A percentile compares a stretch with the other conserved stretches of the same genome.
phyloP scores from a whole-genome alignment of 345 rosid species.

The Trapa bicornis region DNA sequence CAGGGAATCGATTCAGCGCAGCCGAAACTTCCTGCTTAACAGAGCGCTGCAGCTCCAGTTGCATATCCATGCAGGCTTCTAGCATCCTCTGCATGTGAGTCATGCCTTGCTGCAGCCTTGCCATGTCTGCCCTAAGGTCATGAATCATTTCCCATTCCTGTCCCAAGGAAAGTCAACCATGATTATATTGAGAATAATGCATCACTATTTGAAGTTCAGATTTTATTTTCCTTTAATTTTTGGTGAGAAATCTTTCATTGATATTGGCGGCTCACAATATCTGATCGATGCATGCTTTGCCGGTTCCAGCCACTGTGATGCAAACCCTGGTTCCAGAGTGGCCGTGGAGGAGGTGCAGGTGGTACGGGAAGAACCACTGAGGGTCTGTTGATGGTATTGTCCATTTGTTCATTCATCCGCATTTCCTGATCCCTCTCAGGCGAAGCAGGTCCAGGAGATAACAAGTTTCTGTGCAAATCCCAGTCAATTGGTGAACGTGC shows the following conservation, averaged over 20 bases:
- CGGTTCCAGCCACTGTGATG: conserved; percentile 84
- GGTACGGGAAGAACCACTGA: conserved; percentile 61
- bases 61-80: conserved; percentile 99
- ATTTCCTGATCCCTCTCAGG: conserved; percentile 54
- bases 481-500: conserved; percentile 78
- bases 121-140: conserved; percentile 87
- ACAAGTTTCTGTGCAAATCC: conserved; percentile 80
- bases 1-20: conserved; percentile 67
- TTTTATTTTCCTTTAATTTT: background rate
- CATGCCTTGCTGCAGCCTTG: conserved; percentile 95
- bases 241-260: background rate
- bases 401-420: conserved; percentile 51
- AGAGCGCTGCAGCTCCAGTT: conserved; percentile 91
- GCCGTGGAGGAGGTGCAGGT: conserved; percentile 87
- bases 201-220: too few species aligned
- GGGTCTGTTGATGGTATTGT: conserved; percentile 43
- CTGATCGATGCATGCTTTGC: conserved; percentile 80
- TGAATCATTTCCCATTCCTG: conserved; percentile 97
- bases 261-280: conserved; percentile 49
- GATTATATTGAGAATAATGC: too few species aligned
- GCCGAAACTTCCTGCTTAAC: conserved; percentile 99
- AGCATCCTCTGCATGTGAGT: conserved; percentile 98
- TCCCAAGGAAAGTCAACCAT: conserved; percentile 2
- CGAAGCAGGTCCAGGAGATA: conserved; percentile 44
- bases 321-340: conserved; percentile 85